Percentiles rank a stretch among this genome's conserved stretches.
Evolutionary conservation across 2,329 filamentous ascomycete genomes (phyloP).

Genomic region (Ascochyta clinopodiicola): DNA sequence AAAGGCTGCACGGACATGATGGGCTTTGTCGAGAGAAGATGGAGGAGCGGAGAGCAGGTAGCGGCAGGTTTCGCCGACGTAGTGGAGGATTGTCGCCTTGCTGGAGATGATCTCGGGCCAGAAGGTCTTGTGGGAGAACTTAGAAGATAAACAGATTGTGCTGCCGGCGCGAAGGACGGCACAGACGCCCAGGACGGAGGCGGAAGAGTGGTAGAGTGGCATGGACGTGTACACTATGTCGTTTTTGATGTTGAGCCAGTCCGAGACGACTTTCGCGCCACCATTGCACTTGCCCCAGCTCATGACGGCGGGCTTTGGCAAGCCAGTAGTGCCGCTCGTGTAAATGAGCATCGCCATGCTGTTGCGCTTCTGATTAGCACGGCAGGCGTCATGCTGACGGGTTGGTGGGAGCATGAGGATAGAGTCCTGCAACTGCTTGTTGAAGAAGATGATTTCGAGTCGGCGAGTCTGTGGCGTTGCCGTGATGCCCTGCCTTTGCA

Average conservation of each 20-base stretch:
- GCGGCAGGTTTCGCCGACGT: constrained; percentile 50
- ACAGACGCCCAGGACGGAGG: constrained; percentile 39
- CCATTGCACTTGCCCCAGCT: constrained; percentile 34
- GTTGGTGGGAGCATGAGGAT: constrained; percentile 38
- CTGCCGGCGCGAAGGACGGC: constrained; percentile 35
- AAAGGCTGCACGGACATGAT: constrained; percentile 42
- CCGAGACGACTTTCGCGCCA: constrained; percentile 26
- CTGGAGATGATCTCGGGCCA: constrained; percentile 46
- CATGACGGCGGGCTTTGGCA: constrained; percentile 47
- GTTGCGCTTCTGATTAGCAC: constrained; percentile 30
- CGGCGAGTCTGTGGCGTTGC: constrained; percentile 23
- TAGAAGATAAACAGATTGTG: constrained; percentile 38
- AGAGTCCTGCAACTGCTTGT: constrained; percentile 32
- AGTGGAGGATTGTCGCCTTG: constrained; percentile 49
- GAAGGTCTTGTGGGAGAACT: constrained; percentile 48
- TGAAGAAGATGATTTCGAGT: constrained; percentile 43
- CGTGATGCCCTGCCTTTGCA: constrained; percentile 13
- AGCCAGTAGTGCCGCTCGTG: constrained; percentile 48
- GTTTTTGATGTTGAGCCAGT: constrained; percentile 36
- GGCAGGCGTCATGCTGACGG: constrained; percentile 39
- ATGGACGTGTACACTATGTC: constrained; percentile 48
- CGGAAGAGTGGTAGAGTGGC: constrained; percentile 48
- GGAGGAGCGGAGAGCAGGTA: constrained; percentile 47
- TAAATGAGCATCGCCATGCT: constrained; percentile 49
- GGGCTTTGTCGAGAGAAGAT: constrained; percentile 38